Conservation (phyloP, 345 rosid species). For the Acer negundo region DNA sequence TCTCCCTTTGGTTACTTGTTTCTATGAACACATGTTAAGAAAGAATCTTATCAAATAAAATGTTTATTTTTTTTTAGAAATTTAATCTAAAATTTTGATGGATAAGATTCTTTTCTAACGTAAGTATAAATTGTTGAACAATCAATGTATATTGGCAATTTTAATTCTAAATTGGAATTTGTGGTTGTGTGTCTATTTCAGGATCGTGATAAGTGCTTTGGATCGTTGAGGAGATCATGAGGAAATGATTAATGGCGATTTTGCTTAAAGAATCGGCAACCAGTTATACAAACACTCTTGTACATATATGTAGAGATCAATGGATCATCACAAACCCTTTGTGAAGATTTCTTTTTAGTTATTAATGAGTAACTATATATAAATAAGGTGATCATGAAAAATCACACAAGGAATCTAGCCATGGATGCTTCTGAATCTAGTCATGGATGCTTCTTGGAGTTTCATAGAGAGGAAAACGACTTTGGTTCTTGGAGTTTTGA, state of each 20-base stretch:
- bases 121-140: background rate
- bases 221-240: slow-evolving; percentile 64
- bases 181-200: slow-evolving; percentile 26
- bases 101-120: background rate
- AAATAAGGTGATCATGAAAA: background rate
- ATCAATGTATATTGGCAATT: background rate
- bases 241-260: slow-evolving; percentile 13
- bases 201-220: slow-evolving; percentile 71
- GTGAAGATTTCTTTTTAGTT: background rate
- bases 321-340: background rate
- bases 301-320: slow-evolving; percentile 6
- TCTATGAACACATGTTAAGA: background rate
- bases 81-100: too few species aligned
- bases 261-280: slow-evolving; percentile 23
- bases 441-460: slow-evolving; percentile 8
- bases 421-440: background rate
- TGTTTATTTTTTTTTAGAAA: too few species aligned
- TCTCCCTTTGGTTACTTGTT: background rate
- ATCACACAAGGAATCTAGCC: background rate
- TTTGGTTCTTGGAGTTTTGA: too few species aligned
- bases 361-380: background rate
- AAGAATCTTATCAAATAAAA: too few species aligned
- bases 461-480: background rate
- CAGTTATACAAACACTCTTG: background rate
- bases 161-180: background rate